Evolutionary conservation across 1,284 basidiomycete species (phyloP).

Genomic region (Melampsora abietis-canadensis): DNA sequence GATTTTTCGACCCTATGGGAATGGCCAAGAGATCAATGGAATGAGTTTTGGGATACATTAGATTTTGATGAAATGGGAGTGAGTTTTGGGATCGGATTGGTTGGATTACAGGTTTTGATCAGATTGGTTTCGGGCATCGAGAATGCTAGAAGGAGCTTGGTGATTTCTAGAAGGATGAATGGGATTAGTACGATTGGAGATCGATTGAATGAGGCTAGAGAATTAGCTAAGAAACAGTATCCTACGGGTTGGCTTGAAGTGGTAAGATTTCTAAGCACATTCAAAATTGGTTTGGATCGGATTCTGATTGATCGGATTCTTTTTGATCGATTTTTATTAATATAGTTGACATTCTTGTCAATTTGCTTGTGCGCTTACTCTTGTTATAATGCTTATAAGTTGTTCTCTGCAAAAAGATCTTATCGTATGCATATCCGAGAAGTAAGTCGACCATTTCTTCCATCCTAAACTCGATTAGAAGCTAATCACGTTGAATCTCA

Average conservation of each 20-base stretch:
- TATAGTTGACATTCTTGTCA: constrained; percentile 52
- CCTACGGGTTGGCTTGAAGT: constrained; percentile 32
- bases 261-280: constrained; percentile 10
- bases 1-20: constrained; percentile 18
- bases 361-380: constrained; percentile 49
- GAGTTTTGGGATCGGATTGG: constrained; percentile 5
- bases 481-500: no score
- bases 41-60: constrained; percentile 23
- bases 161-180: neutral
- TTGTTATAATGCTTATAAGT: constrained; percentile 50
- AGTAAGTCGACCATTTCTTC: constrained; percentile 52
- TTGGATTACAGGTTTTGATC: constrained; percentile 17
- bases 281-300: no score
- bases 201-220: constrained; percentile 7
- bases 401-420: constrained; percentile 50
- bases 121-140: constrained; percentile 10
- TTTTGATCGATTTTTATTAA: neutral
- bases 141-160: constrained; percentile 5
- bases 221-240: constrained; percentile 9
- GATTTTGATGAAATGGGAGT: constrained; percentile 29
- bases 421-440: constrained; percentile 52
- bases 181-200: neutral
- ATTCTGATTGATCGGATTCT: neutral
- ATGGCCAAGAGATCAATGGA: constrained; percentile 35
- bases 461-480: constrained; percentile 5